These are phyloP conservation scores for Candida manassasensis DNA, from an alignment of 805 yeast genomes.

Conservation along the genomic window DNA sequence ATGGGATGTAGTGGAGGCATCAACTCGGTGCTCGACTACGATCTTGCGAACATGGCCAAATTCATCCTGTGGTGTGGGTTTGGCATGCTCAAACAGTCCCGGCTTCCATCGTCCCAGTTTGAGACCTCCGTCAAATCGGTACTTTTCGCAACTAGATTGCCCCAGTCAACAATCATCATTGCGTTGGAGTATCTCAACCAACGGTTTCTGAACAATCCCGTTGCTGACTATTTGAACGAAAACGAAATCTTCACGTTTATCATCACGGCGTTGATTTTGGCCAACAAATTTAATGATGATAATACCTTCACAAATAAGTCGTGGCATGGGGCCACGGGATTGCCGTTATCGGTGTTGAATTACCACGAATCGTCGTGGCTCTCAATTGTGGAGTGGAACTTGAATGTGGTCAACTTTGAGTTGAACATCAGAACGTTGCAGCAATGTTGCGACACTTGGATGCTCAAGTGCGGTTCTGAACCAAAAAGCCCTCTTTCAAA, in stretches of 20 bases:
- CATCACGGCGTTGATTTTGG: conserved; percentile 69
- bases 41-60: conserved; percentile 70
- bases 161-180: conserved; percentile 73
- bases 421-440: conserved; percentile 36
- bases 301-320: conserved; percentile 92
- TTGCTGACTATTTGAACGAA: conserved; percentile 16
- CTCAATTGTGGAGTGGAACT: conserved; percentile 52
- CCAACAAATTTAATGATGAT: conserved; percentile 94
- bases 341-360: conserved; percentile 58
- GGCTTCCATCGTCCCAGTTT: conserved; percentile 46
- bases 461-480: conserved; percentile 24
- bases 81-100: conserved; percentile 55
- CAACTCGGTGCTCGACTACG: conserved; percentile 72
- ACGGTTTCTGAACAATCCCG: conserved; percentile 31
- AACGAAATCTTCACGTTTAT: conserved; percentile 49
- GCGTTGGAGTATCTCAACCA: conserved; percentile 77
- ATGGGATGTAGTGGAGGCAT: conserved; percentile 60
- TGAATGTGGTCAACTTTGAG: conserved; percentile 39
- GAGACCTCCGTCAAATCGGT: conserved; percentile 61
- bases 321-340: conserved; percentile 95
- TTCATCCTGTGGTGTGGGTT: conserved; percentile 72
- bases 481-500: conserved; percentile 3
- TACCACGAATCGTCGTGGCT: conserved; percentile 70
- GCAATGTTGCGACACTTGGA: conserved; percentile 44
- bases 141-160: conserved; percentile 81